A percentile compares a stretch with the other conserved stretches of the same genome.
Evolutionary conservation across 352 stramenopile genomes (phyloP).

Genomic region (Globisporangium spinosum): DNA sequence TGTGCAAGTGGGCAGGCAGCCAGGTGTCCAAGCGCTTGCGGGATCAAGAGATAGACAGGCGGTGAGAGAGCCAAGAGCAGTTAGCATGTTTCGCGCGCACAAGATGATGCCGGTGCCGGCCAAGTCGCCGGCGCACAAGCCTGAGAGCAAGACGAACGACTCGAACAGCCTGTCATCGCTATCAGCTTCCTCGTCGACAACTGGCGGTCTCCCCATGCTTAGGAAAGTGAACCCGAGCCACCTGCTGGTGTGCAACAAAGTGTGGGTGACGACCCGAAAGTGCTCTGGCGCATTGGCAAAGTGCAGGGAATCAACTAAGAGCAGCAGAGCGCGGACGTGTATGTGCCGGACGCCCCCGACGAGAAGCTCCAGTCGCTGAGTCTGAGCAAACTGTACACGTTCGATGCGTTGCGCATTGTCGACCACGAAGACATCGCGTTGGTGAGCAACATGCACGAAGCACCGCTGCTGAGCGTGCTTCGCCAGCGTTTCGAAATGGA

Average conservation of each 20-base stretch:
- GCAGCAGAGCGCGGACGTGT: constrained; percentile 50
- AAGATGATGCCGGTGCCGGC: constrained; percentile 13
- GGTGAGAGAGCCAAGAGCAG: background rate
- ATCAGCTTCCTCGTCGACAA: background rate
- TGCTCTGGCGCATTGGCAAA: constrained; percentile 79
- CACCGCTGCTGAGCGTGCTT: constrained; percentile 74
- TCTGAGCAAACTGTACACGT: constrained; percentile 61
- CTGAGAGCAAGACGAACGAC: constrained; percentile 14
- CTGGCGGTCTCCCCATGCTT: constrained; percentile 21
- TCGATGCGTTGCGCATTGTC: constrained; percentile 81
- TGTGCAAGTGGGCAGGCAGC: background rate
- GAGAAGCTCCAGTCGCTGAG: constrained; percentile 54
- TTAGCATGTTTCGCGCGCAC: constrained; percentile 14
- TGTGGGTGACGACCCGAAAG: constrained; percentile 73
- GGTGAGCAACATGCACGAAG: constrained; percentile 91
- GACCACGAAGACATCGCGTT: constrained; percentile 82
- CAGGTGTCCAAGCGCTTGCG: background rate
- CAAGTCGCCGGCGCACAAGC: constrained; percentile 15
- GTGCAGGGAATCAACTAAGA: constrained; percentile 49
- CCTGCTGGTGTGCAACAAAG: constrained; percentile 49
- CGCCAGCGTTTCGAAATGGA: constrained; percentile 75
- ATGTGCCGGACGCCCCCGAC: constrained; percentile 53
- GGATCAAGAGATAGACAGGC: background rate
- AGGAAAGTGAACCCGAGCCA: constrained; percentile 51
- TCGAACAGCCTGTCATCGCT: constrained; percentile 5